phyloP scores from a whole-genome alignment of 2,329 filamentous ascomycete genomes.

The Aphanoascus verrucosus region DNA sequence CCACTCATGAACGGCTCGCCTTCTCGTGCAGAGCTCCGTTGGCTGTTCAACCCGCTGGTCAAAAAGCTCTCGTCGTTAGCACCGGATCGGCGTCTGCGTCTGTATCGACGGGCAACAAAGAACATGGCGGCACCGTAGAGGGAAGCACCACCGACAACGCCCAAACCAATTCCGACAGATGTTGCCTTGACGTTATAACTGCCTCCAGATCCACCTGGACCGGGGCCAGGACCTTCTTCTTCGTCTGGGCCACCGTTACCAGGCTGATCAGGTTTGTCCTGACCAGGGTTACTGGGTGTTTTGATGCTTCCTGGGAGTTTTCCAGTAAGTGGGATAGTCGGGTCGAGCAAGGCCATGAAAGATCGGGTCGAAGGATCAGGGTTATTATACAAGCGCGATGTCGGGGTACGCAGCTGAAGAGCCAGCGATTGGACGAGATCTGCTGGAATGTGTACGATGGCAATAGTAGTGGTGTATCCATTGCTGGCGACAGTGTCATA shows the following conservation, averaged over 20 bases:
- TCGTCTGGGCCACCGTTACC: constrained; percentile 29
- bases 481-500: constrained; percentile 58
- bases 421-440: constrained; percentile 57
- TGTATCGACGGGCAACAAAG: constrained; percentile 79
- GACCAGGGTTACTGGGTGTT: constrained; percentile 19
- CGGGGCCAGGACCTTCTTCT: neutral
- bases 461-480: constrained; percentile 73
- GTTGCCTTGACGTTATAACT: constrained; percentile 31
- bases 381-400: constrained; percentile 65
- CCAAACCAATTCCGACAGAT: constrained; percentile 60
- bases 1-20: constrained; percentile 56
- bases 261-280: constrained; percentile 30
- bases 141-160: constrained; percentile 64
- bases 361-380: constrained; percentile 54
- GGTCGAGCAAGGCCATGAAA: constrained; percentile 72
- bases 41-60: constrained; percentile 43
- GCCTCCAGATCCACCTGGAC: constrained; percentile 30
- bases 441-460: constrained; percentile 63
- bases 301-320: constrained; percentile 24
- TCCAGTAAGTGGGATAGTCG: constrained; percentile 56
- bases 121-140: constrained; percentile 95
- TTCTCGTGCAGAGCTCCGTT: constrained; percentile 26
- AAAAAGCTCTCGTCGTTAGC: constrained; percentile 62
- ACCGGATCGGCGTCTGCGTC: constrained; percentile 69
- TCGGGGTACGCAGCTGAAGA: constrained; percentile 59